phyloP scores from a whole-genome alignment of 2,329 filamentous ascomycete species.

The Fusarium tricinctum region DNA sequence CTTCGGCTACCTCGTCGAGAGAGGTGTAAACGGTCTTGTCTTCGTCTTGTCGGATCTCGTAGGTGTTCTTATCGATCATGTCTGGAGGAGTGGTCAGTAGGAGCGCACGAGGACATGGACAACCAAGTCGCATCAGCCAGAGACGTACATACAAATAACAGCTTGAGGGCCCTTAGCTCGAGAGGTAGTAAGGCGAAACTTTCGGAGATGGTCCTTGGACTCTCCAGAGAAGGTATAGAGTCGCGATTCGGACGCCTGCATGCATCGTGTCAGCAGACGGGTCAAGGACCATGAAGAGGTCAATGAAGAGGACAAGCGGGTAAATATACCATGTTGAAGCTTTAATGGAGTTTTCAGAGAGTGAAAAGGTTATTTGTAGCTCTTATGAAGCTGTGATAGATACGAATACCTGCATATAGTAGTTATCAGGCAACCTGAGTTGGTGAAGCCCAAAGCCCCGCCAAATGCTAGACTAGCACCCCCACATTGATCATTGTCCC shows the following conservation, averaged over 20 bases:
- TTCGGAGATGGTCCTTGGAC: slow-evolving; percentile 90
- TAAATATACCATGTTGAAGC: slow-evolving; percentile 37
- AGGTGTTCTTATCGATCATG: slow-evolving; percentile 88
- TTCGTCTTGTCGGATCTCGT: slow-evolving; percentile 89
- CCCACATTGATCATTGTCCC: slow-evolving; percentile 29
- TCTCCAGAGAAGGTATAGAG: slow-evolving; percentile 94
- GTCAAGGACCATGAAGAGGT: background rate
- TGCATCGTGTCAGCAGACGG: slow-evolving; percentile 32
- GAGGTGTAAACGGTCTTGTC: slow-evolving; percentile 83
- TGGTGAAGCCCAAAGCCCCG: slow-evolving; percentile 33
- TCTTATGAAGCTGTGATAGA: slow-evolving; percentile 14
- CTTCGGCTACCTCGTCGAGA: slow-evolving; percentile 85
- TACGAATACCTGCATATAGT: background rate
- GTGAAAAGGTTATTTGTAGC: slow-evolving; percentile 4
- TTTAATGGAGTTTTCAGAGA: background rate
- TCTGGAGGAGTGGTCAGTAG: slow-evolving; percentile 65
- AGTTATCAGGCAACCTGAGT: slow-evolving; percentile 27
- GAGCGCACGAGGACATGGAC: background rate
- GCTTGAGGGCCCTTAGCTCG: slow-evolving; percentile 89
- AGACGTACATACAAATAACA: slow-evolving; percentile 85
- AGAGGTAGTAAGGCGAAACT: slow-evolving; percentile 93
- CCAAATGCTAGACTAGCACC: slow-evolving; percentile 31
- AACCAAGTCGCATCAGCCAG: slow-evolving; percentile 2
- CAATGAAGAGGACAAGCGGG: background rate
- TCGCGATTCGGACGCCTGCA: slow-evolving; percentile 79